A percentile compares a stretch with the other conserved stretches of the same genome.
These are phyloP conservation scores for Zoysia pacifica DNA, from an alignment of 176 grass and related monocot species.

Conservation along the genomic window DNA sequence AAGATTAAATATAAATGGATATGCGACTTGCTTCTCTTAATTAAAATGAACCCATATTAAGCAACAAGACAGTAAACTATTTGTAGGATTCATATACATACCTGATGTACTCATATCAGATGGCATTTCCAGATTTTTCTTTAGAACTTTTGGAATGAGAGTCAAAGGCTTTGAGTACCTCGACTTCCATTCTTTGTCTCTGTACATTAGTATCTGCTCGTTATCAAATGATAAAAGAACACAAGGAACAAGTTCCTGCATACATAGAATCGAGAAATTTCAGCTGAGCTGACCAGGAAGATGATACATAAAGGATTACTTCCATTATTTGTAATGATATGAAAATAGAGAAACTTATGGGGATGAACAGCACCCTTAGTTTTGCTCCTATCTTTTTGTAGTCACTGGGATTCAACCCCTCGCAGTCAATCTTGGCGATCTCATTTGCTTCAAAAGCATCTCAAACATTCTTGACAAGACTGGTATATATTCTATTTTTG, in stretches of 20 bases:
- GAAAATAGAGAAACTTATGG: constrained; percentile 21
- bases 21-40: not conserved
- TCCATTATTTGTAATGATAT: constrained; percentile 24
- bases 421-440: constrained; percentile 73
- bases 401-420: constrained; percentile 89
- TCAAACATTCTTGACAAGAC: constrained; percentile 77
- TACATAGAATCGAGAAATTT: constrained; percentile 40
- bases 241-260: constrained; percentile 88
- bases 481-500: constrained; percentile 91
- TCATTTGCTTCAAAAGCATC: constrained; percentile 87
- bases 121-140: constrained; percentile 29
- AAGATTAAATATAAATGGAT: not conserved
- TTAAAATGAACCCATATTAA: constrained; percentile 17
- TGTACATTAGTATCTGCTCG: no score
- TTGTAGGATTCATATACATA: constrained; percentile 13
- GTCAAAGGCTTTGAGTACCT: constrained; percentile 55
- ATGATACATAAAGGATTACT: constrained; percentile 4
- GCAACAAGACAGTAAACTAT: not conserved
- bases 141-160: constrained; percentile 44
- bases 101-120: constrained; percentile 60
- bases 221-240: no score
- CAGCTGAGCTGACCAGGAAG: not conserved
- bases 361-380: not conserved
- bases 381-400: no score
- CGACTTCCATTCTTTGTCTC: constrained; percentile 62